Percentiles rank a stretch among this genome's conserved stretches.
Evolutionary conservation across 139 green algal species (phyloP).

Genomic region (Edaphochlamys debaryana): DNA sequence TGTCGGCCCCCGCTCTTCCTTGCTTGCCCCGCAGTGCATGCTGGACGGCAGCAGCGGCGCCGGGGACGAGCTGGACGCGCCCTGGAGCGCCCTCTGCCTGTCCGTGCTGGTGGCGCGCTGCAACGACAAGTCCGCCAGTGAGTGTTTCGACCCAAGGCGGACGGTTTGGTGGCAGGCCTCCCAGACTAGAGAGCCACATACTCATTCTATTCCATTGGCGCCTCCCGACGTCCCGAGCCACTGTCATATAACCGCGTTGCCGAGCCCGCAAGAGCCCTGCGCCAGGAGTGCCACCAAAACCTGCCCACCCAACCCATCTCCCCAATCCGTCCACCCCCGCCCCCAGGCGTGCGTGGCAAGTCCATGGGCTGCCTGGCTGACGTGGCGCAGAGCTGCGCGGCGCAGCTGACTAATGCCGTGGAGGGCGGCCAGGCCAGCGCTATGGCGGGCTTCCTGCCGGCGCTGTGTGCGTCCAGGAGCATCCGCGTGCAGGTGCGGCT

Average conservation of each 20-base stretch:
- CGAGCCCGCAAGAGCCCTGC: no score
- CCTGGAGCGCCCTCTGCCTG: constrained; percentile 68
- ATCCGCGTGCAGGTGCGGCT: constrained; percentile 41
- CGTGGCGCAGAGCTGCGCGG: constrained; percentile 47
- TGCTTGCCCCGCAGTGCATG: constrained; percentile 39
- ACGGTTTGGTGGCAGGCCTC: no score
- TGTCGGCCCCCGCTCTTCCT: no score
- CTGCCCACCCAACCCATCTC: no score
- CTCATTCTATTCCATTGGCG: no score
- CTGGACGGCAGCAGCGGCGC: constrained; percentile 39
- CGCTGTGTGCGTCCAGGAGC: constrained; percentile 38
- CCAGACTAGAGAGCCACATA: no score
- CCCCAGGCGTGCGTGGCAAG: constrained; percentile 61
- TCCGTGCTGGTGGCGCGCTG: constrained; percentile 66
- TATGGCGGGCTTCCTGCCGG: constrained; percentile 47
- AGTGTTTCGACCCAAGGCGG: no score
- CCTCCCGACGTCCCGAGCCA: no score
- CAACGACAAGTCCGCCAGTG: constrained; percentile 65
- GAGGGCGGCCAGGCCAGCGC: constrained; percentile 1
- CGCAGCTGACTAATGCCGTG: constrained; percentile 24
- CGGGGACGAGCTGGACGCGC: constrained; percentile 46
- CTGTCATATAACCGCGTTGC: no score
- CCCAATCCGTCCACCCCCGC: no score
- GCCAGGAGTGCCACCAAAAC: no score
- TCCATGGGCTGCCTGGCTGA: constrained; percentile 61